Base-by-base conservation (phyloP, 495 filamentous ascomycete genomes). In the Podospora pseudopauciseta region DNA sequence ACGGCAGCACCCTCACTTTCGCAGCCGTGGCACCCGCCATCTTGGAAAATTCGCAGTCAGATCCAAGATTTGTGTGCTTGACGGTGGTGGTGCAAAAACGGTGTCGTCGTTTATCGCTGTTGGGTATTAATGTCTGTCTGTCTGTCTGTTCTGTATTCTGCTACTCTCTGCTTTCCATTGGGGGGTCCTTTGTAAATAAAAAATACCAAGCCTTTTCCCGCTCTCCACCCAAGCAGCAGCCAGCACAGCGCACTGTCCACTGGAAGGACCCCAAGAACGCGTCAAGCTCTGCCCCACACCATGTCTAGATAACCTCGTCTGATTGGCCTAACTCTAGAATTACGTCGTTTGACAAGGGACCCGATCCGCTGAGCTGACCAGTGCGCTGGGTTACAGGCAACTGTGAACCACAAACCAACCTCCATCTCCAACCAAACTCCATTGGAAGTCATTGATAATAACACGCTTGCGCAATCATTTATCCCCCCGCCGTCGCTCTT, bases 1-100 rank as follows among this genome's bases (percentile, higher is more conserved):
- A 97, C 55, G 80, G 79, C 66, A 74, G 73, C 70, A 76, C 77
- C 77, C 82, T 78, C 68, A 79, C 79, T 68, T 68, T 75, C 63
- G 77, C 73, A 63, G 73, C 69, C 67, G 81, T 76, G 81, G 84
- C 84, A 32, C 13, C 39, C 39, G 28, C 28, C 28, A 28, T 61
- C 23, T 27, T 61, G 39, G 39, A 18, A 13, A 13, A 23, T 23
- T 49, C 39, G 39, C 39, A 49, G 15, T 11, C 9, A 6, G 75
- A 67, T 58, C 65, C 69, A 20, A n/a, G 60, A 27, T 60, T 6
- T 19, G 18, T 16, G 18, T 16, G 16, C 44, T 34, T 34, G 1
- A 60, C 19, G 19, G 65, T 63, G 23, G 59, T 70, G 28, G 66
- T 54, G 67, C 39, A 18, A 49, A 49, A 18, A 13, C 0, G 39